Evolutionary conservation across 2,329 filamentous ascomycete genomes (phyloP), one percentile per base, ranked within the genome.

Genomic region (Alternaria viburni): DNA sequence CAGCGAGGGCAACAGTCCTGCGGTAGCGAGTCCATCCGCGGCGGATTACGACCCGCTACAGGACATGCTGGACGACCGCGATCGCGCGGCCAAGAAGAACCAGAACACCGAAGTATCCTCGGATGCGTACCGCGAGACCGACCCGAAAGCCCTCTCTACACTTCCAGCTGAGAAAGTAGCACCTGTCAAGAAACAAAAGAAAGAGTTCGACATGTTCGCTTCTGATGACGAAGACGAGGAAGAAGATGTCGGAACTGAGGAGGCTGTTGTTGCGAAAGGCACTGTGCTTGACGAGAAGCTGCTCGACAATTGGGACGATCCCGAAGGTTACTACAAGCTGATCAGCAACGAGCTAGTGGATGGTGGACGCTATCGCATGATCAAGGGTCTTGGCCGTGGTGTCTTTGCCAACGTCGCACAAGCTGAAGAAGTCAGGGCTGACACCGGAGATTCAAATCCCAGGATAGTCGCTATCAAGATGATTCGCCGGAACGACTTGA

Each of bases 371-470:
- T 98, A 98, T 79, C 92, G 96, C 77, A 89, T 99, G 30, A 91
- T 95, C 78, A 89, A 94, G 62, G 90, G 90, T 56, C 86, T 99
- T 21, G 96, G 96, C 67, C 93, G 93, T 80, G 96, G 96, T 72
- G 97, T 97, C 87, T 99, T 97, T 79, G 97, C 96, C 0, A 93
- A 93, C 9, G 96, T 99, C n/a, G 93, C 96, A 57, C 90, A 93
- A 68, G 96, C 96, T 21, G 86, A 73, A 68, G 73, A 76, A 23
- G 64, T 67, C 10, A 66, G 57, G 11, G 58, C 61, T 10, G 65
- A 64, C 10, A 56, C 30, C 17, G 63, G 92, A 87, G 49, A 76
- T 28, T 50, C 63, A 26, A 62, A 36, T 21, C 66, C 74, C 61
- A 90, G 88, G 71, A 79, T 91, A n/a, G 94, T 98, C 30, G 96